These are phyloP conservation scores for Dactylellina haptotyla DNA, from an alignment of 2,329 filamentous ascomycete genomes.

Conservation along the genomic window DNA sequence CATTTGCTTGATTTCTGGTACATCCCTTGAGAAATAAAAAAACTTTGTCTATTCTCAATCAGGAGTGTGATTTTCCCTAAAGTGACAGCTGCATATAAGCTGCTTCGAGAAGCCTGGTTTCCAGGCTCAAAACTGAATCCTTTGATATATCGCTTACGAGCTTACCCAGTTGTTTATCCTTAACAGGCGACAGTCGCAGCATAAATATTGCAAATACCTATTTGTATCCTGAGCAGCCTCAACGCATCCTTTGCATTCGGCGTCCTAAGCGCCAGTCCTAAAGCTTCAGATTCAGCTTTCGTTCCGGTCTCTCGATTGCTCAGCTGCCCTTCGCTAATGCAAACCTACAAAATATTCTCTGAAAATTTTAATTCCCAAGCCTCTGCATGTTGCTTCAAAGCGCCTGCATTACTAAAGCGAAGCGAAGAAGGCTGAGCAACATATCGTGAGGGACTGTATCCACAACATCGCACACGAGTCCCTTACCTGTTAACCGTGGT, in stretches of 20 bases:
- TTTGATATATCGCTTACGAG: conserved; percentile 9
- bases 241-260: conserved; percentile 9
- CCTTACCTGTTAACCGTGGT: no score
- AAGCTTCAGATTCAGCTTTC: conserved; percentile 33
- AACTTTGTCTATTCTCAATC: no score
- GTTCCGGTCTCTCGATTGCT: background rate
- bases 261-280: conserved; percentile 6
- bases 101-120: conserved; percentile 4
- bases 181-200: conserved; percentile 2
- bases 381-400: background rate
- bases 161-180: conserved; percentile 14
- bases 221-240: background rate
- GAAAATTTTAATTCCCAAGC: no score
- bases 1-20: background rate
- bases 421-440: no score
- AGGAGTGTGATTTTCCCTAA: background rate
- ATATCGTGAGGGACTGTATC: no score
- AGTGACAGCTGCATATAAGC: background rate
- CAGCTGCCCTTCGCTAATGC: conserved; percentile 38
- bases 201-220: no score
- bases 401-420: no score
- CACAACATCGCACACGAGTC: no score
- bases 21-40: no score
- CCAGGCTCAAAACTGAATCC: conserved; percentile 2
- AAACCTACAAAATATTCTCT: no score